Evolutionary conservation across 129 eudicot species (phyloP).

Genomic region (Artemisia annua): DNA sequence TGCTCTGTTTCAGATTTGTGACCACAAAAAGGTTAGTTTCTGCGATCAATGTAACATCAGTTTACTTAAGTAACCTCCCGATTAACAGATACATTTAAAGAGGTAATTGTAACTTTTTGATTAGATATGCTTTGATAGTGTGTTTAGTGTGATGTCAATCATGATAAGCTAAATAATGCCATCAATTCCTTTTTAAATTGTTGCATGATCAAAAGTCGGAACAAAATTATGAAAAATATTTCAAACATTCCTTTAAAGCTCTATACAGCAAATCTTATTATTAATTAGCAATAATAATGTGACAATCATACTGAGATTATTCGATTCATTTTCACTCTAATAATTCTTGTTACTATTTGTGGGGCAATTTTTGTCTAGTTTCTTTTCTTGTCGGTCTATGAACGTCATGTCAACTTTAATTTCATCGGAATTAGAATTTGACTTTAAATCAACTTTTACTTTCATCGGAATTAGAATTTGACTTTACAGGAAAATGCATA

Average conservation of each 20-base stretch:
- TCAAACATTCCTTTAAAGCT: neutral
- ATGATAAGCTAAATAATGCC: neutral
- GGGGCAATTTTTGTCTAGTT: conserved; percentile 3
- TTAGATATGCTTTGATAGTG: neutral
- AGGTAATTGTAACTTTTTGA: neutral
- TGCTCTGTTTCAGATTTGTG: too few species aligned
- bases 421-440: neutral
- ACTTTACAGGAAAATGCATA: conserved; percentile 11
- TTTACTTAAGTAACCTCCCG: too few species aligned
- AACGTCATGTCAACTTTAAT: conserved; percentile 13
- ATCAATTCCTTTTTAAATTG: neutral
- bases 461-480: neutral
- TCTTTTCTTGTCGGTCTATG: neutral
- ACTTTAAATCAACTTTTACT: conserved; percentile 4
- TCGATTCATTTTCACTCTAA: too few species aligned
- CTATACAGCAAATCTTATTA: neutral
- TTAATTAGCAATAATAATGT: neutral
- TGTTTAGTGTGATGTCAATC: neutral
- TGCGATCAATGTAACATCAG: too few species aligned
- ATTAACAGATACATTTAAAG: neutral
- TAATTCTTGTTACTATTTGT: conserved; percentile 12
- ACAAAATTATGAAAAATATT: neutral
- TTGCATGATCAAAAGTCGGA: neutral
- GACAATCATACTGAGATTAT: neutral
- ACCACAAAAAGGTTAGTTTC: too few species aligned